A percentile compares a stretch with the other conserved stretches of the same genome.
Evolutionary conservation across 371 early-diverging fungal genomes (phyloP).

Genomic region (Apophysomyces sp.): DNA sequence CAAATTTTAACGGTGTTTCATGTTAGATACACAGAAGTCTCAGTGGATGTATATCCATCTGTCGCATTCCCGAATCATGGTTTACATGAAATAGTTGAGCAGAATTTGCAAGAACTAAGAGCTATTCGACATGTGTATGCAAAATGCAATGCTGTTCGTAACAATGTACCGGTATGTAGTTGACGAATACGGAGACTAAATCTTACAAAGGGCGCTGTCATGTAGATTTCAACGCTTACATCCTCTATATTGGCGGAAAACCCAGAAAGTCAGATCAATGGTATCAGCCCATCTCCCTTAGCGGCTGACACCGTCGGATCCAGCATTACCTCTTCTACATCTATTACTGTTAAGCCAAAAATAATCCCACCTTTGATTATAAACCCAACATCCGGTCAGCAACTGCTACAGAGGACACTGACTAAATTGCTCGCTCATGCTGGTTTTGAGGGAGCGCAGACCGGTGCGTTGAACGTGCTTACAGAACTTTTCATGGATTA

Average conservation of each 20-base stretch:
- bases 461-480: slow-evolving; percentile 68
- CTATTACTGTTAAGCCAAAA: background rate
- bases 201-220: background rate
- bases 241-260: slow-evolving; percentile 21
- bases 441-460: slow-evolving; percentile 83
- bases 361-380: slow-evolving; percentile 58
- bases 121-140: slow-evolving; percentile 71
- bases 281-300: background rate
- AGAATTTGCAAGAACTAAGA: slow-evolving; percentile 60
- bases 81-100: slow-evolving; percentile 56
- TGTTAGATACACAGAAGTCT: slow-evolving; percentile 29
- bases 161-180: slow-evolving; percentile 59
- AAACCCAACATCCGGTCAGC: slow-evolving; percentile 57
- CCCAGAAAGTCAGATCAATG: background rate
- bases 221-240: slow-evolving; percentile 30
- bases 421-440: slow-evolving; percentile 78
- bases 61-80: slow-evolving; percentile 63
- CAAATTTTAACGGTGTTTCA: slow-evolving; percentile 16
- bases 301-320: too few relatives aligned
- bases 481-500: slow-evolving; percentile 79
- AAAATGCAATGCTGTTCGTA: slow-evolving; percentile 71
- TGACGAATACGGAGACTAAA: background rate
- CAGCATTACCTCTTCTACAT: background rate
- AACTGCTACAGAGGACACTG: slow-evolving; percentile 61
- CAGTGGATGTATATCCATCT: slow-evolving; percentile 61